Evolutionary conservation across 345 rosid genomes (phyloP), one percentile per base, ranked within the genome.

Genomic region (Trapa bicornis): DNA sequence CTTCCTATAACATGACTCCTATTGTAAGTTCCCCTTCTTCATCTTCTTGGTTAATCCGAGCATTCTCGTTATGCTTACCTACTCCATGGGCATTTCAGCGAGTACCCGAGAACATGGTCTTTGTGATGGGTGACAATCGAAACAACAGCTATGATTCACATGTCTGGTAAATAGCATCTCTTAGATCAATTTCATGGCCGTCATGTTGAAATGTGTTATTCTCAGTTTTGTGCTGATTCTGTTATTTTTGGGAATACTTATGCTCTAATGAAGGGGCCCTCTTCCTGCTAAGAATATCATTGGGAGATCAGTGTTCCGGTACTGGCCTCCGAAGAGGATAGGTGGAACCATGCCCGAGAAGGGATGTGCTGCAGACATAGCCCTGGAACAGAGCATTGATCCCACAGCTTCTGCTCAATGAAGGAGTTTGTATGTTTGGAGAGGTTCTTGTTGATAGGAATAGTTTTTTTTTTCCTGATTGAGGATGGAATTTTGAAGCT

Each of bases 81-180:
- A 47, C 22, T 62, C 0, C 42, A 48, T 36, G 14, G 50, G 72
- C 74, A 17, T 35, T 70, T 70, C 81, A 91, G 97, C 81, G 75
- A 8, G 87, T 91, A 71, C 96, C 93, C 0, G 92, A 86, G 72
- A 83, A 86, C 70, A 86, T 84, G 4, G 97, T 89, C 50, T 91
- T 91, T 65, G 99, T 94, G 76, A 91, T 94, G 97, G 99, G 99
- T 43, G 99, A 94, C 64, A 91, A 94, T 75, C 89, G 99, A 36
- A 94, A 94, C 78, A 91, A 91, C 72, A 89, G 96, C 73, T 94
- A 94, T 29, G 99, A 94, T 74, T 94, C 99, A 1, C 99, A 94
- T 1, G 89, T 89, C 16, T 94, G 99, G 99, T 94, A 79, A 86
- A 54, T 68, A 22, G 7, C 8, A 56, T 38, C 11, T 35, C 42